phyloP scores from a whole-genome alignment of 306 rosid genomes.

The Corylus americana region DNA sequence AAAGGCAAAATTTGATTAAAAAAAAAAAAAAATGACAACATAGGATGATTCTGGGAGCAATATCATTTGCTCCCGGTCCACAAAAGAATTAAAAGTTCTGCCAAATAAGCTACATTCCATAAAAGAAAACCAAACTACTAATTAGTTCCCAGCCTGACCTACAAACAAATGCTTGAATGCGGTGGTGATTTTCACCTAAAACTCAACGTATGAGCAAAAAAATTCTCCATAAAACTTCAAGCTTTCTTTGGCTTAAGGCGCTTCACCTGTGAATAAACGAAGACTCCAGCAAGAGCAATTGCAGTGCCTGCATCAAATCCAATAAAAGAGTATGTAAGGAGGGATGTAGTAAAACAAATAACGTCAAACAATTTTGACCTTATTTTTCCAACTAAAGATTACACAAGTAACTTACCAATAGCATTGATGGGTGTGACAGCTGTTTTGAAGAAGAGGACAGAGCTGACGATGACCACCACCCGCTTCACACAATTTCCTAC shows the following conservation, averaged over 20 bases:
- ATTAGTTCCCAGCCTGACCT: slow-evolving; percentile 40
- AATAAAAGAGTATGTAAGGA: slow-evolving; percentile 11
- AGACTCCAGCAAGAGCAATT: slow-evolving; percentile 88
- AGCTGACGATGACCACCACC: slow-evolving; percentile 92
- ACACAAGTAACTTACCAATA: slow-evolving; percentile 56
- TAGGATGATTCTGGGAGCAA: slow-evolving; percentile 16
- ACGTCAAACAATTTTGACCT: slow-evolving; percentile 1
- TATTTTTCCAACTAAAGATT: slow-evolving; percentile 17
- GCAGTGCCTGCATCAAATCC: slow-evolving; percentile 69
- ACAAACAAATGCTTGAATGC: slow-evolving; percentile 39
- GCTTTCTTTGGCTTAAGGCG: slow-evolving; percentile 74
- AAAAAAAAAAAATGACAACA: not conserved
- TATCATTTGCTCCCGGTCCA: slow-evolving; percentile 30
- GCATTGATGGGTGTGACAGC: slow-evolving; percentile 79
- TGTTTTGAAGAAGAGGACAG: slow-evolving; percentile 88
- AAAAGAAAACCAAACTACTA: slow-evolving; percentile 9
- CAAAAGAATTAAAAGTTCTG: slow-evolving; percentile 24
- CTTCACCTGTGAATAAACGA: slow-evolving; percentile 86
- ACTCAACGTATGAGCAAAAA: slow-evolving; percentile 34
- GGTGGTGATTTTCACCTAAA: slow-evolving; percentile 14
- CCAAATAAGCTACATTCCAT: not conserved
- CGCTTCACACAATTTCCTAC: slow-evolving; percentile 94
- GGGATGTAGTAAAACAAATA: slow-evolving; percentile 3
- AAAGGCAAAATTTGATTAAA: not conserved
- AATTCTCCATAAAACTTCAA: slow-evolving; percentile 33